Evolutionary conservation across 129 eudicot genomes (phyloP).

Genomic region (Gnaphalium uliginosum): DNA sequence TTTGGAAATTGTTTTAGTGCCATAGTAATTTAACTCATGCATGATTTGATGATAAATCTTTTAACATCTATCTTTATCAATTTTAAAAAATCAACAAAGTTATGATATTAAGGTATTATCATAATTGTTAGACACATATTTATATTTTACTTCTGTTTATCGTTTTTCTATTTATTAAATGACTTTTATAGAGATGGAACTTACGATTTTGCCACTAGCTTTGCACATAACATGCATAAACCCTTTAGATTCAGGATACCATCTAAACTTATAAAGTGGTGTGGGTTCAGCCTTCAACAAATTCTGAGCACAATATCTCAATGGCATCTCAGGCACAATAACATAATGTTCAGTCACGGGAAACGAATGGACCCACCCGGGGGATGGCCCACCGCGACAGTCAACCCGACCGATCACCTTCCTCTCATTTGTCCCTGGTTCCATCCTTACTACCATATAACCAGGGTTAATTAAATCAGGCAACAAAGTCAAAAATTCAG

Average conservation of each 20-base stretch:
- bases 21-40: not conserved
- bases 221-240: slow-evolving; percentile 95
- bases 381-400: slow-evolving; percentile 84
- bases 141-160: too few species aligned
- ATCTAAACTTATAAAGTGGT: slow-evolving; percentile 84
- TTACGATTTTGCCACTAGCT: slow-evolving; percentile 81
- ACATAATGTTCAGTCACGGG: slow-evolving; percentile 91
- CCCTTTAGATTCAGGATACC: slow-evolving; percentile 90
- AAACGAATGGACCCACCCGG: slow-evolving; percentile 98
- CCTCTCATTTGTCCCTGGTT: slow-evolving; percentile 73
- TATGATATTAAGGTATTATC: not conserved
- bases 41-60: not conserved
- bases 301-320: slow-evolving; percentile 86
- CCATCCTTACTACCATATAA: slow-evolving; percentile 79
- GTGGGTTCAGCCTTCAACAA: slow-evolving; percentile 89
- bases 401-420: slow-evolving; percentile 76
- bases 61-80: too few species aligned
- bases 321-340: slow-evolving; percentile 94
- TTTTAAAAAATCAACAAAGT: too few species aligned
- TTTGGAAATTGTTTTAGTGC: not conserved
- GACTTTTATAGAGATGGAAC: slow-evolving; percentile 17
- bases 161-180: too few species aligned
- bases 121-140: too few species aligned
- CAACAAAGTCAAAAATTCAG: slow-evolving; percentile 65
- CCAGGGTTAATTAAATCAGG: slow-evolving; percentile 90